A percentile compares a stretch with the other conserved stretches of the same genome.
These are phyloP conservation scores for Pseudoturritis turrita DNA, from an alignment of 345 rosid genomes.

Conservation along the genomic window DNA sequence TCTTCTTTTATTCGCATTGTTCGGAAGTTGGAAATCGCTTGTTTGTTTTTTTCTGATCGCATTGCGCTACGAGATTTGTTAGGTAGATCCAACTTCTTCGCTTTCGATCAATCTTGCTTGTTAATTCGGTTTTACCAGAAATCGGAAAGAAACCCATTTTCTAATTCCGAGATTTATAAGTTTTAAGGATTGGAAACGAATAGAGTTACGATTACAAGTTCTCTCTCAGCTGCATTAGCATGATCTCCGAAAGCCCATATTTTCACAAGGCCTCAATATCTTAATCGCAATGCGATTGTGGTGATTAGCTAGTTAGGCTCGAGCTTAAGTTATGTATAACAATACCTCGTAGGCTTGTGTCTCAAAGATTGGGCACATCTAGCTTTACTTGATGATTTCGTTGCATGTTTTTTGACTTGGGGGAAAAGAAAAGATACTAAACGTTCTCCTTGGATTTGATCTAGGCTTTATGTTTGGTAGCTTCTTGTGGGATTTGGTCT, in stretches of 20 bases:
- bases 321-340: not conserved
- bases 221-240: conserved; percentile 6
- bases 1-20: not conserved
- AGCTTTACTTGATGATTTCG: no score
- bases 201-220: not conserved
- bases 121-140: not conserved
- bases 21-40: not conserved
- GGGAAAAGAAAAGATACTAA: no score
- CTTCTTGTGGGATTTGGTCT: not conserved
- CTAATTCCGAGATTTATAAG: not conserved
- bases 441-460: no score
- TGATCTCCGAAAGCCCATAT: not conserved
- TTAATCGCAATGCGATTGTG: not conserved
- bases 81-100: conserved; percentile 10
- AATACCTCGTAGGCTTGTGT: not conserved
- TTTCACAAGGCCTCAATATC: not conserved
- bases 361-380: not conserved
- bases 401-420: no score
- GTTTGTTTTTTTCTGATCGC: not conserved
- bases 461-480: not conserved
- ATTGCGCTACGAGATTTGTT: not conserved
- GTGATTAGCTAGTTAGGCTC: not conserved
- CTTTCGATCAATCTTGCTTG: not conserved
- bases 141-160: not conserved
- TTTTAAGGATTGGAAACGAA: not conserved